Evolutionary conservation across 2,329 filamentous ascomycete species (phyloP), one percentile per base, ranked within the genome.

Genomic region (Torrubiella hemipterigena): DNA sequence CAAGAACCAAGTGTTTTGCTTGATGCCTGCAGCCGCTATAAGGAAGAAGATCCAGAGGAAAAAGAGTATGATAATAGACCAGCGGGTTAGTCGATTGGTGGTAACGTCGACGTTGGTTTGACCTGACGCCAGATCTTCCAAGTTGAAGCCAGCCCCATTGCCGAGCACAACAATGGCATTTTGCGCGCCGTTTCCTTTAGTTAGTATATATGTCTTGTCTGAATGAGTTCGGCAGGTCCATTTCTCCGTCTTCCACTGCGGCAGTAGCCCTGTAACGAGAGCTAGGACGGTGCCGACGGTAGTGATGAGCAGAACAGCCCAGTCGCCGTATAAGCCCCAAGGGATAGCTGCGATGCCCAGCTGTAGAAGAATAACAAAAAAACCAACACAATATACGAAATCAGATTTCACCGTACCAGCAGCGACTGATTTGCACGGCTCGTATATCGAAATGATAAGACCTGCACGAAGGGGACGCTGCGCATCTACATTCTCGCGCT

Each of bases 171-270:
- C 49, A 17, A 65, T 50, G 3, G 50, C 52, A 42, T 63, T 49
- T 33, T 51, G 52, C 9, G 38, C 42, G 5, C 59, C 61, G 37
- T 61, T 63, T 2, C 62, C 59, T 1, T 44, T 35, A 1, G 58
- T 62, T 8, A 65, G 34, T 3, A 51, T 34, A n/a, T 51, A 39
- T 1, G 42, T 52, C 30, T 54, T 49, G 12, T 43, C 40, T n/a
- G 42, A 38, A 6, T 43, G 35, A 3, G 34, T 38, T 12, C 54
- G 49, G 39, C 53, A 59, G 0, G 54, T 48, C 50, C 55, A 60
- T 38, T 65, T 66, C 42, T 67, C 63, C 8, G 38, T 39, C 14
- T 38, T 43, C 60, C 60, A 65, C 38, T 65, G 60, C 5, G 49
- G 45, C 5, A 66, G 40, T 3, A 45, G 36, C 0, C 57, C 57